Evolutionary conservation across 2,329 filamentous ascomycete genomes (phyloP), one percentile per base, ranked within the genome.

Genomic region (Pseudopyrenochaeta lycopersici): DNA sequence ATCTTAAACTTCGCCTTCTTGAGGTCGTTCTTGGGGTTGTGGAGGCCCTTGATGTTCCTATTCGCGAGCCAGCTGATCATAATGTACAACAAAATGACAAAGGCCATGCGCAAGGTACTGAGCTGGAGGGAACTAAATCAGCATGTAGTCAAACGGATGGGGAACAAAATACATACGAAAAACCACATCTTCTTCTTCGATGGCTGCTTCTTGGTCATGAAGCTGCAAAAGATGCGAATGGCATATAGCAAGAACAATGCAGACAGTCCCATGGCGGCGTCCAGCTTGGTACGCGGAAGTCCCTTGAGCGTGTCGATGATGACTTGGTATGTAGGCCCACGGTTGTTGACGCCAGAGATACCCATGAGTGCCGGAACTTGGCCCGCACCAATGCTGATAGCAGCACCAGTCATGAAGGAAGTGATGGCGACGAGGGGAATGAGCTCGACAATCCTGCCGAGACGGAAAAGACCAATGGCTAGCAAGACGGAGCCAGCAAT

Each of bases 371-470:
- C 84, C 1, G 91, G 89, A 4, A 97, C 82, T 75, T 99, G 95
- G 30, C 95, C 93, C 20, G 87, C 84, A 14, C 86, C 88, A 70
- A 99, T 98, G 67, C 86, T 96, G 75, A 99, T 84, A 48, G 95
- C 93, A 2, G 94, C 97, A 9, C 95, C 95, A 0, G 95, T 98
- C 92, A 98, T 98, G 81, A 97, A 99, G 3, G 94, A 93, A 0
- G 91, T 93, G 47, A 98, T 91, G 0, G 93, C 91, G 1, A 92
- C 89, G 49, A 98, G 84, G 1, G 95, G 91, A 66, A 99, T 98
- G 67, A 98, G 85, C 64, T 99, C 93, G 39, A 98, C 92, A 40
- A 99, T 89, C 85, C 92, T 96, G 9, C 95, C 95, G 33, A 88
- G 84, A 38, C 94, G 87, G 31, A 90, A 80, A 2, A 97, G 79